These are phyloP conservation scores for Tilletia horrida DNA, from an alignment of 1,284 basidiomycete species.

Conservation along the genomic window DNA sequence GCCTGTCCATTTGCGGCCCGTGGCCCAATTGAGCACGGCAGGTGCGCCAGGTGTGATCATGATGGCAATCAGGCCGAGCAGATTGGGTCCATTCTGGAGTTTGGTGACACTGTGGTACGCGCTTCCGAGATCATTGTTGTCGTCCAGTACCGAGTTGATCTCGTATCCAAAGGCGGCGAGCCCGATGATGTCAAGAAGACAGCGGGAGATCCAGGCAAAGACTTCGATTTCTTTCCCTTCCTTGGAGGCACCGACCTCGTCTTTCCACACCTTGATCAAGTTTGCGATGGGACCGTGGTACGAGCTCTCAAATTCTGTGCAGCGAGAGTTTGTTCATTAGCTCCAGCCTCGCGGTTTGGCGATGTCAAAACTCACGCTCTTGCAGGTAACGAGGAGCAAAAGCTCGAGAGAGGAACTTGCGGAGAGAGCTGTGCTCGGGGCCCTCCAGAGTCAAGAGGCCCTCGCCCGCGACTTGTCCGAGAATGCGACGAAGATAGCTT, in stretches of 20 bases:
- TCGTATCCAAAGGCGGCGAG: conserved; percentile 36
- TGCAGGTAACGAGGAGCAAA: conserved; percentile 40
- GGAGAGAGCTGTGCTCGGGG: conserved; percentile 36
- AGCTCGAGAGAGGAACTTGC: conserved; percentile 44
- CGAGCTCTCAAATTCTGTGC: conserved; percentile 29
- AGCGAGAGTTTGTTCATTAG: background rate
- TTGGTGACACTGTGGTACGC: conserved; percentile 43
- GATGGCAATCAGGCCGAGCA: conserved; percentile 33
- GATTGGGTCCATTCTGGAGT: conserved; percentile 42
- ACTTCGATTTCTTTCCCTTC: conserved; percentile 41
- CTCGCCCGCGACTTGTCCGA: conserved; percentile 37
- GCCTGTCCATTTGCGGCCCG: background rate
- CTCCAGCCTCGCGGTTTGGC: background rate
- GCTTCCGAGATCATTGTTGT: conserved; percentile 35
- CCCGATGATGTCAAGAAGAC: conserved; percentile 53
- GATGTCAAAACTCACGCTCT: conserved; percentile 22
- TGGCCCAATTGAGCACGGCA: background rate
- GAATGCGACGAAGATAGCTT: conserved; percentile 29
- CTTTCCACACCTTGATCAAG: conserved; percentile 29
- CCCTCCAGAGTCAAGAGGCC: conserved; percentile 39
- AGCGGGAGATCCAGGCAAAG: conserved; percentile 33
- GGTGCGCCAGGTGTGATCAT: conserved; percentile 3
- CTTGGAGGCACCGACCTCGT: conserved; percentile 27
- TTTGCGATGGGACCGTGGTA: conserved; percentile 41
- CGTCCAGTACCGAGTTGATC: conserved; percentile 40